Conservation (phyloP, 2,329 filamentous ascomycete species). For the Samsoniella hepiali region DNA sequence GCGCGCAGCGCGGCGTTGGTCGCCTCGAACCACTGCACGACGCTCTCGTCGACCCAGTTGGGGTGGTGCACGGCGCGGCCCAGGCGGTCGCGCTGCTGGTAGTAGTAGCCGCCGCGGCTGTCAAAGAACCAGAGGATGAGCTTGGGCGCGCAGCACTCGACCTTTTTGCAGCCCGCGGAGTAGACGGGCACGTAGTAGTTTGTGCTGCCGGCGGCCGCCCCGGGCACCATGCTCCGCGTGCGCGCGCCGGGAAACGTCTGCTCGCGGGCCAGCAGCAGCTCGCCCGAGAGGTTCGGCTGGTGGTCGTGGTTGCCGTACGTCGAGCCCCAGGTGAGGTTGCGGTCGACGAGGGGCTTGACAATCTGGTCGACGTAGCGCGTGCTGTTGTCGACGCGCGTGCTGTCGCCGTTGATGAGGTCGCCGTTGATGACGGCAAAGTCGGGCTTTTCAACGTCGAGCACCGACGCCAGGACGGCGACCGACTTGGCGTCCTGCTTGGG, state of each 20-base stretch:
- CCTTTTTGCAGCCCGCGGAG: conserved; percentile 24
- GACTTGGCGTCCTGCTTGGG: conserved; percentile 37
- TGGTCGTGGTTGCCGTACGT: conserved; percentile 72
- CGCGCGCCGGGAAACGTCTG: conserved; percentile 35
- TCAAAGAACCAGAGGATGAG: conserved; percentile 72
- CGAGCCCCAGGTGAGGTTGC: conserved; percentile 60
- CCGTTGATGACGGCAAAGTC: conserved; percentile 47
- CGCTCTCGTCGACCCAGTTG: conserved; percentile 44
- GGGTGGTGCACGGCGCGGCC: conserved; percentile 34
- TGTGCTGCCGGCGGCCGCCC: conserved; percentile 37
- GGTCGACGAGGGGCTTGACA: conserved; percentile 54
- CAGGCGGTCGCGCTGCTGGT: conserved; percentile 35
- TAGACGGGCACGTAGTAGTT: conserved; percentile 50
- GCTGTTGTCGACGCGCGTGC: conserved; percentile 50
- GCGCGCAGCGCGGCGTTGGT: conserved; percentile 30
- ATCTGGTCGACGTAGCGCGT: conserved; percentile 58
- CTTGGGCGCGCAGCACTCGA: conserved; percentile 33
- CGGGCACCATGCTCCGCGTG: conserved; percentile 40
- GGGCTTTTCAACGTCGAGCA: conserved; percentile 30
- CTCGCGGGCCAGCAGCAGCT: conserved; percentile 41
- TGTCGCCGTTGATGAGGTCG: conserved; percentile 68
- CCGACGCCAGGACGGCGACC: conserved; percentile 31
- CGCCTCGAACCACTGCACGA: conserved; percentile 44
- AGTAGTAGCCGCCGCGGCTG: conserved; percentile 55
- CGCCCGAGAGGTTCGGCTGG: conserved; percentile 54